phyloP scores from a whole-genome alignment of 768 basidiomycete species.

The Trametes coccinea region DNA sequence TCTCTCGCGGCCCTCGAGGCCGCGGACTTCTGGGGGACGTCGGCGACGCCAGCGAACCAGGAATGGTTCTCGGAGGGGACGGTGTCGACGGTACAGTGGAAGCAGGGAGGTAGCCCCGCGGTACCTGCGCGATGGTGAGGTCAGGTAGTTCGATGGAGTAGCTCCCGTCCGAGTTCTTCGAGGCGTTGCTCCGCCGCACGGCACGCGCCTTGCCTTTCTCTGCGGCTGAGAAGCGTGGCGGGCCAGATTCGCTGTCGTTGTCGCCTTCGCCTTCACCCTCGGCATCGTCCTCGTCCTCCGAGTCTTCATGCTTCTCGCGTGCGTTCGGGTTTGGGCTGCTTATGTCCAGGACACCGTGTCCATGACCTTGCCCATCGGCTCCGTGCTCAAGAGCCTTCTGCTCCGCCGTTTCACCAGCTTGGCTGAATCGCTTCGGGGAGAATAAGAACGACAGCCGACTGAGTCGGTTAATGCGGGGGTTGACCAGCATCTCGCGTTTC shows the following conservation, averaged over 20 bases:
- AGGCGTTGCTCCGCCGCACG: constrained; percentile 24
- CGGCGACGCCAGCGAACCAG: constrained; percentile 5
- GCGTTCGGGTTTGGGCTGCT: constrained; percentile 11
- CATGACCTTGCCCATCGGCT: neutral
- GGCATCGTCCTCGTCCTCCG: constrained; percentile 22
- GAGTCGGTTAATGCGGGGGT: constrained; percentile 25
- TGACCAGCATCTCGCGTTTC: constrained; percentile 32
- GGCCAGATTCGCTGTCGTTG: neutral
- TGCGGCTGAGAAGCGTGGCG: constrained; percentile 8
- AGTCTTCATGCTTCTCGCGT: constrained; percentile 22
- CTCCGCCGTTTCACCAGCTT: neutral
- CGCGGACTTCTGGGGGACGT: constrained; percentile 26
- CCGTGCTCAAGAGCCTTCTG: constrained; percentile 13
- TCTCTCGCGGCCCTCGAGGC: constrained; percentile 30
- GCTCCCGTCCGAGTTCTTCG: constrained; percentile 35
- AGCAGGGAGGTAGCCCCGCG: constrained; percentile 24
- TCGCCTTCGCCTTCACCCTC: constrained; percentile 15
- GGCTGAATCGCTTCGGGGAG: constrained; percentile 9
- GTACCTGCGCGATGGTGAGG: constrained; percentile 20
- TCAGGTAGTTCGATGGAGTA: constrained; percentile 32
- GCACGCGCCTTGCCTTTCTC: constrained; percentile 23
- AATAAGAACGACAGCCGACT: constrained; percentile 26
- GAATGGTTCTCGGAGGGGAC: constrained; percentile 19
- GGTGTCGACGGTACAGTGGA: constrained; percentile 22
- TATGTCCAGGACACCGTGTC: constrained; percentile 17